phyloP scores from a whole-genome alignment of 2,329 filamentous ascomycete species.

The Epichloe glyceriae region DNA sequence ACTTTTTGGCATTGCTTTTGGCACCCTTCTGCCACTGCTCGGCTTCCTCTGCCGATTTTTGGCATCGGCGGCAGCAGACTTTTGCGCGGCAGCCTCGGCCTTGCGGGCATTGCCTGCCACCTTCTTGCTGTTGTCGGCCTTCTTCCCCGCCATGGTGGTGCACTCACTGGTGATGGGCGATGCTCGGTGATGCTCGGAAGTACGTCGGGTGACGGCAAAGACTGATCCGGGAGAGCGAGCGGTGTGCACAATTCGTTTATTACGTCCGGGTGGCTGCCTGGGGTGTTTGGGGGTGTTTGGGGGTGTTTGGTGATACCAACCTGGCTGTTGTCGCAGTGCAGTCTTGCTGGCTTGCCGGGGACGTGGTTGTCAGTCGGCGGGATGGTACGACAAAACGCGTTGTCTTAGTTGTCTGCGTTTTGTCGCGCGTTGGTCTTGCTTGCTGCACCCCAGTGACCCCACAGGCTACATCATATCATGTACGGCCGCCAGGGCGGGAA shows the following conservation, averaged over 20 bases:
- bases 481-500: background rate
- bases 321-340: constrained; percentile 1
- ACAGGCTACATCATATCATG: background rate
- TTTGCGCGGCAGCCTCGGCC: constrained; percentile 72
- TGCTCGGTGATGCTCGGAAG: constrained; percentile 5
- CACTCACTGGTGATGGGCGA: background rate
- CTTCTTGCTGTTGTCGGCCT: constrained; percentile 79
- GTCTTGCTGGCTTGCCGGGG: background rate
- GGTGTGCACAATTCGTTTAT: background rate
- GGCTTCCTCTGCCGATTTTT: constrained; percentile 56
- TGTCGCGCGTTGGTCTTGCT: background rate
- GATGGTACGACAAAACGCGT: background rate
- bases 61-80: constrained; percentile 57
- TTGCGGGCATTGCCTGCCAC: constrained; percentile 81
- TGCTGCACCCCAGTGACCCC: constrained; percentile 1
- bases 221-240: background rate
- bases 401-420: background rate
- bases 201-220: background rate
- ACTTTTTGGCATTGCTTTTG: constrained; percentile 84
- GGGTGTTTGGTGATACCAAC: background rate
- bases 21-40: constrained; percentile 74
- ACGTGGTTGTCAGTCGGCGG: background rate
- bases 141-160: constrained; percentile 55
- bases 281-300: background rate
- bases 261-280: constrained; percentile 1